A percentile compares a stretch with the other conserved stretches of the same genome.
Evolutionary conservation across 2,329 filamentous ascomycete genomes (phyloP).

Genomic region (Colletotrichum costaricense): DNA sequence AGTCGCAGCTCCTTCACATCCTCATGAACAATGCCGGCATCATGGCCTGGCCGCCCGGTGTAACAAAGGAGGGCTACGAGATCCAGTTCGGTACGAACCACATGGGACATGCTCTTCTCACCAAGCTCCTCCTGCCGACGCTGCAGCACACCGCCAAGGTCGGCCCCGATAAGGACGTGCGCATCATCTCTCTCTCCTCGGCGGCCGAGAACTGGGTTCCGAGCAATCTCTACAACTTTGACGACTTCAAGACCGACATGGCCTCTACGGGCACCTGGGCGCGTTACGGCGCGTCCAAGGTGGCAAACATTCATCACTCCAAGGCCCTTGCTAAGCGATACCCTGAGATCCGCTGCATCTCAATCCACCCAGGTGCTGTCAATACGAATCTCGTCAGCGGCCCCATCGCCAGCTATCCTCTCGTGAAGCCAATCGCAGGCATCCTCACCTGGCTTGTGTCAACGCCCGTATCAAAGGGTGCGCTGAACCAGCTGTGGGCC

Average conservation of each 20-base stretch:
- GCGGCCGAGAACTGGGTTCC: constrained; percentile 23
- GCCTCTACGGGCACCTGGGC: constrained; percentile 49
- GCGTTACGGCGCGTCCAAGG: constrained; percentile 58
- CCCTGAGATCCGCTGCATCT: constrained; percentile 54
- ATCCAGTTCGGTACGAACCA: constrained; percentile 62
- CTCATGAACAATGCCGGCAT: constrained; percentile 60
- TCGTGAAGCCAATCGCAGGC: constrained; percentile 11
- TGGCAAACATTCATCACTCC: constrained; percentile 43
- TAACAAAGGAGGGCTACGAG: constrained; percentile 60
- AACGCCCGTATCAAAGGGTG: constrained; percentile 16
- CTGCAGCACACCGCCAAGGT: constrained; percentile 42
- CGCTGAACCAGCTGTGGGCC: constrained; percentile 37
- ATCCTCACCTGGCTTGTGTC: neutral
- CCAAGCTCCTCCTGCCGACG: constrained; percentile 48
- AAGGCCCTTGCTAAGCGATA: constrained; percentile 44
- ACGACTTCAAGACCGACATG: constrained; percentile 37
- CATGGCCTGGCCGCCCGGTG: constrained; percentile 48
- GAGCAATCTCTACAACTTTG: constrained; percentile 25
- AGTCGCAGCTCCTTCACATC: constrained; percentile 52
- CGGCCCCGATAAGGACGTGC: constrained; percentile 27
- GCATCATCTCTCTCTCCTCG: constrained; percentile 35
- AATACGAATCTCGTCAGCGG: constrained; percentile 41
- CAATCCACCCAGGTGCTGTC: constrained; percentile 57
- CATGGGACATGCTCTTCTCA: constrained; percentile 59
- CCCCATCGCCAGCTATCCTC: constrained; percentile 4